Evolutionary conservation across 805 yeast genomes (phyloP).

Genomic region (Babjeviella inositovora): DNA sequence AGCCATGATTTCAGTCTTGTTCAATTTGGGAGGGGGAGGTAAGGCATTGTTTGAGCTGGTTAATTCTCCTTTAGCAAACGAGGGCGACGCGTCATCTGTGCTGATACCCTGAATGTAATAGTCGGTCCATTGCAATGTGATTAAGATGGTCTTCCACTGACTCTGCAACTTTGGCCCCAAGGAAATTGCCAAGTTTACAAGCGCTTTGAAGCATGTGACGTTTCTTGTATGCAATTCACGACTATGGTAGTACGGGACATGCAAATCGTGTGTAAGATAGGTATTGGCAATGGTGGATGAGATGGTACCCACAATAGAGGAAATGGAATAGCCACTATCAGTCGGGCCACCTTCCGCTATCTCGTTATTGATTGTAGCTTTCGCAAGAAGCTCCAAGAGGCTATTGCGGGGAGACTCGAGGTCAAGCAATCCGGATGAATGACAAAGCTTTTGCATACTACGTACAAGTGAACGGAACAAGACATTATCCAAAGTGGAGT

Average conservation of each 20-base stretch:
- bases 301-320: constrained; percentile 31
- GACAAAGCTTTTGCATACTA: constrained; percentile 68
- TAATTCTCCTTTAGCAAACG: no score
- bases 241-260: no score
- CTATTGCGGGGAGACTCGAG: constrained; percentile 40
- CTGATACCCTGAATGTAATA: constrained; percentile 49
- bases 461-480: constrained; percentile 52
- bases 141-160: constrained; percentile 50
- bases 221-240: constrained; percentile 64
- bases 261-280: no score
- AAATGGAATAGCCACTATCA: no score
- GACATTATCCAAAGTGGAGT: constrained; percentile 56
- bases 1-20: constrained; percentile 26
- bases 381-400: constrained; percentile 26
- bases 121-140: constrained; percentile 67
- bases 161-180: constrained; percentile 58
- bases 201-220: constrained; percentile 61
- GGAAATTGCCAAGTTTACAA: constrained; percentile 62
- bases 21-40: constrained; percentile 23
- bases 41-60: constrained; percentile 13
- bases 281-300: constrained; percentile 8
- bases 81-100: no score
- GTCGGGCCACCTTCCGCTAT: no score
- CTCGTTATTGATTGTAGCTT: constrained; percentile 23
- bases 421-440: constrained; percentile 66